Evolutionary conservation across 179 eudicot genomes (phyloP).

Genomic region (Heliamphora pulchella): DNA sequence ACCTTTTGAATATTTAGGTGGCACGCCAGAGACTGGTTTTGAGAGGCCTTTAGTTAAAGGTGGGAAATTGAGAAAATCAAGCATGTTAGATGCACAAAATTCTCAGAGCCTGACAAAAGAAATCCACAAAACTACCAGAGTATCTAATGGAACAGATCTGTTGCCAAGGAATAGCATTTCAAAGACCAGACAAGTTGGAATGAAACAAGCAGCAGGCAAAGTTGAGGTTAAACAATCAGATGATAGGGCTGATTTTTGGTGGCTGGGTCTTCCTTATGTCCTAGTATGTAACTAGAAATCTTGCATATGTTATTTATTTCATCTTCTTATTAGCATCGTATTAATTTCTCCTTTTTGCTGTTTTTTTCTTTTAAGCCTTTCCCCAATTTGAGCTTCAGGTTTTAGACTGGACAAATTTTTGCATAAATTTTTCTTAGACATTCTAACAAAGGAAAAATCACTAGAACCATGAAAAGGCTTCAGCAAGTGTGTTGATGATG

Average conservation of each 20-base stretch:
- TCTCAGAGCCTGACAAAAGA: slow-evolving; percentile 21
- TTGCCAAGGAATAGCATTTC: neutral
- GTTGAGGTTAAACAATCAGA: slow-evolving; percentile 15
- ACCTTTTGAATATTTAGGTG: slow-evolving; percentile 43
- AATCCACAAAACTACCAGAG: slow-evolving; percentile 13
- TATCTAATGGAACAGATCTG: slow-evolving; percentile 16
- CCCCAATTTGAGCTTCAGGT: neutral
- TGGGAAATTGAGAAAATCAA: slow-evolving; percentile 24
- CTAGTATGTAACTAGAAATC: slow-evolving; percentile 40
- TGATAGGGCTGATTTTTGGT: slow-evolving; percentile 47
- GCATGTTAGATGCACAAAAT: neutral
- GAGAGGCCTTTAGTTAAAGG: slow-evolving; percentile 18
- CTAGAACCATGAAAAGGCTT: slow-evolving; percentile 1
- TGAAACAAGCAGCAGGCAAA: slow-evolving; percentile 19
- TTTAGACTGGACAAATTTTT: neutral
- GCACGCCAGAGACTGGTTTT: slow-evolving; percentile 31
- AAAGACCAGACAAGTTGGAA: slow-evolving; percentile 19
- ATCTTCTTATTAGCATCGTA: neutral
- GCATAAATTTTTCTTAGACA: neutral
- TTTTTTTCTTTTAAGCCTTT: too few relatives aligned
- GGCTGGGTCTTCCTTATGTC: slow-evolving; percentile 82
- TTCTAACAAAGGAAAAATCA: neutral
- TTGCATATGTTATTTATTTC: neutral
- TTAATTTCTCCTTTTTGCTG: neutral
- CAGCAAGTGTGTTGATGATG: neutral